phyloP scores from a whole-genome alignment of 164 flowering plant species.

The Cinnamomum micranthum region DNA sequence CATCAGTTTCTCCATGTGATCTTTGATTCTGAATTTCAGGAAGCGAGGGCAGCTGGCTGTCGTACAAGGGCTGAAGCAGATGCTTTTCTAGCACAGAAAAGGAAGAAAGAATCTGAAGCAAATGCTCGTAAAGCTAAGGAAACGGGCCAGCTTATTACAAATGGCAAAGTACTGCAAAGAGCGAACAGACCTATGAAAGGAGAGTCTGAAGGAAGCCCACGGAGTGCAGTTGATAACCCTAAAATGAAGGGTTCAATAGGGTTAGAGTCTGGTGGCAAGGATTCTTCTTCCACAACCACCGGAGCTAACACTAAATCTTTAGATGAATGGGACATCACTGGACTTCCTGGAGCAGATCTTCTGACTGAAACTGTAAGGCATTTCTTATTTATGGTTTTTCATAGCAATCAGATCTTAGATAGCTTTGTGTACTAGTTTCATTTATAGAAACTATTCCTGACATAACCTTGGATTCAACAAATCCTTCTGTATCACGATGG shows the following conservation, averaged over 20 bases:
- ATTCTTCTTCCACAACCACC: conserved; percentile 25
- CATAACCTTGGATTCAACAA: no score
- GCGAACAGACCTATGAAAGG: conserved; percentile 31
- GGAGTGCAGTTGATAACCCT: conserved; percentile 21
- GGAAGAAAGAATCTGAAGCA: conserved; percentile 68
- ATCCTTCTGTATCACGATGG: no score
- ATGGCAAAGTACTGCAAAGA: conserved; percentile 51
- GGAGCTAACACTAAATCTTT: conserved; percentile 25
- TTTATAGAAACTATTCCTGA: no score
- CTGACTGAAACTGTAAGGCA: conserved; percentile 70
- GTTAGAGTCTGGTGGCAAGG: conserved; percentile 36
- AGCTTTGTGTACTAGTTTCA: no score
- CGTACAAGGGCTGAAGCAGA: conserved; percentile 72
- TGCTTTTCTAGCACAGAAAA: conserved; percentile 51
- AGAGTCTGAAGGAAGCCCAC: conserved; percentile 43
- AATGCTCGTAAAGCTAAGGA: conserved; percentile 43
- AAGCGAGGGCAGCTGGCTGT: conserved; percentile 82
- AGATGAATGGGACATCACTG: conserved; percentile 73
- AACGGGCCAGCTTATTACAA: conserved; percentile 34
- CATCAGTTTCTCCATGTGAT: background rate
- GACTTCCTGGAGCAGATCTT: conserved; percentile 66
- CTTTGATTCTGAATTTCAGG: conserved; percentile 37
- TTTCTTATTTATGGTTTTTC: background rate
- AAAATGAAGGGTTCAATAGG: conserved; percentile 24
- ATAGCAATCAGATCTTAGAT: background rate